Evolutionary conservation across 1,139 yeast species (phyloP).

Genomic region (Candida sanyaensis): DNA sequence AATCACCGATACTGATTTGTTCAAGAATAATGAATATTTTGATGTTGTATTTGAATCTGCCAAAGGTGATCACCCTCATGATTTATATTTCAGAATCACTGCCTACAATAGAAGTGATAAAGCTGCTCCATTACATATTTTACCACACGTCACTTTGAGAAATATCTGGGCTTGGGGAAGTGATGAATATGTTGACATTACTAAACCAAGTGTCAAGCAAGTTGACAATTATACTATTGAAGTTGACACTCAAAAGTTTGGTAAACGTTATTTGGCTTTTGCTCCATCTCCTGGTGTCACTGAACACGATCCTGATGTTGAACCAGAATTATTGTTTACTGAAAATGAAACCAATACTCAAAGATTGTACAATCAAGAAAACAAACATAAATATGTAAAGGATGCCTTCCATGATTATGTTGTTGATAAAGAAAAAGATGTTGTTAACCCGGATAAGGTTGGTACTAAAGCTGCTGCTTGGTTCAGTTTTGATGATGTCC

Average conservation of each 20-base stretch:
- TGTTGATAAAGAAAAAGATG: constrained; percentile 58
- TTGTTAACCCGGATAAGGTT: constrained; percentile 48
- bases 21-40: constrained; percentile 80
- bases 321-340: constrained; percentile 77
- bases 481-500: constrained; percentile 79
- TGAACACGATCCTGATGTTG: constrained; percentile 63
- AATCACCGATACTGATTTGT: constrained; percentile 72
- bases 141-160: constrained; percentile 85
- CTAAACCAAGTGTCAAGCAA: constrained; percentile 54
- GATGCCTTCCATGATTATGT: constrained; percentile 91
- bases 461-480: constrained; percentile 75
- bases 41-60: constrained; percentile 93
- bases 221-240: constrained; percentile 51
- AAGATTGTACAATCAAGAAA: constrained; percentile 64
- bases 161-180: constrained; percentile 94
- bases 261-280: constrained; percentile 68
- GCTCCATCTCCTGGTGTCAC: constrained; percentile 87
- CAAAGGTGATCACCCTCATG: constrained; percentile 82
- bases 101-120: constrained; percentile 85
- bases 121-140: constrained; percentile 83
- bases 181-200: constrained; percentile 43
- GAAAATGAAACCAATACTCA: constrained; percentile 85
- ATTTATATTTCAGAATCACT: constrained; percentile 78
- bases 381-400: constrained; percentile 63
- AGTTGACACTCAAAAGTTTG: constrained; percentile 71